phyloP scores from a whole-genome alignment of 768 basidiomycete species.

The Leccinum truebloodii region DNA sequence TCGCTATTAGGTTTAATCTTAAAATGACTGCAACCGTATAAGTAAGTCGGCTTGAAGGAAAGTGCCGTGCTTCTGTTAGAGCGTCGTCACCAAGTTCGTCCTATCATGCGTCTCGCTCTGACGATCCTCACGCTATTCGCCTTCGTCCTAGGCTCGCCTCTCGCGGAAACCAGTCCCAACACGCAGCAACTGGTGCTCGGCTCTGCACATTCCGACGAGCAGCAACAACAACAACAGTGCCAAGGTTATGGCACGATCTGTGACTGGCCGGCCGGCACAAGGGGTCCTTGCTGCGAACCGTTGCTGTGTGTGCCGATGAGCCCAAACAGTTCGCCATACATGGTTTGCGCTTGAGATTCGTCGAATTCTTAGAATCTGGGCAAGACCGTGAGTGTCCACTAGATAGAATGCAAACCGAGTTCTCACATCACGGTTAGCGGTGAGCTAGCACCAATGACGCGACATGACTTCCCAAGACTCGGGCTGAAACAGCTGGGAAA shows the following conservation, averaged over 20 bases:
- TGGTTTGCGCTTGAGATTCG: conserved; percentile 13
- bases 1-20: neutral
- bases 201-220: neutral
- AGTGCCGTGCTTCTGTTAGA: neutral
- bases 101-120: conserved; percentile 12
- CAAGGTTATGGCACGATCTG: neutral
- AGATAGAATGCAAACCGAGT: neutral
- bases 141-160: conserved; percentile 5
- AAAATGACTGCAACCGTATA: neutral
- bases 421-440: conserved; percentile 50
- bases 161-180: neutral
- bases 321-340: conserved; percentile 6
- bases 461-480: conserved; percentile 67
- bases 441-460: conserved; percentile 51
- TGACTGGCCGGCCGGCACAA: conserved; percentile 7
- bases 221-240: neutral
- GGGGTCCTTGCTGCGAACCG: conserved; percentile 13
- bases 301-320: conserved; percentile 11
- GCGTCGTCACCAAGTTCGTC: neutral
- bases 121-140: conserved; percentile 1
- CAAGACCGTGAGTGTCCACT: conserved; percentile 64
- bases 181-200: conserved; percentile 5
- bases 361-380: conserved; percentile 57
- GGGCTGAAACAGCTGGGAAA: conserved; percentile 89
- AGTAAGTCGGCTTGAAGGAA: neutral